phyloP scores from a whole-genome alignment of 2,329 filamentous ascomycete species.

The Monosporascus sp. region DNA sequence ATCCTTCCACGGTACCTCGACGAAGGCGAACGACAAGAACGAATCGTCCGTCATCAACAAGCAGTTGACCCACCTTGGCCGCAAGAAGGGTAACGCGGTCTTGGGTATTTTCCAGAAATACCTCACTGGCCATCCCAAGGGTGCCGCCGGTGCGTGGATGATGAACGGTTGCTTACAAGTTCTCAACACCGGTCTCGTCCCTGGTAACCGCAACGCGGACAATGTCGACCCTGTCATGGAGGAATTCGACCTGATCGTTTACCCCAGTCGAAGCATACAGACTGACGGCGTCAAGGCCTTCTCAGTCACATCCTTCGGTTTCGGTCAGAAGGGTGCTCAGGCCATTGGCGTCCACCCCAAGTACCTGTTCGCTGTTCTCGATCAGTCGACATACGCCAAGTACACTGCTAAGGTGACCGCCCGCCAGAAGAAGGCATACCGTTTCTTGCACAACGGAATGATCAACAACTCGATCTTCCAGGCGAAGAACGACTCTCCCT shows the following conservation, averaged over 20 bases:
- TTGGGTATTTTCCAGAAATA: conserved; percentile 99
- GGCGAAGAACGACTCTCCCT: conserved; percentile 87
- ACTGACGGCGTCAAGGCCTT: conserved; percentile 98
- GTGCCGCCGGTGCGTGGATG: conserved; percentile 99
- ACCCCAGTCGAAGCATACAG: conserved; percentile 90
- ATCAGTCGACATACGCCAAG: conserved; percentile 71
- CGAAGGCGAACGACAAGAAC: conserved; percentile 99
- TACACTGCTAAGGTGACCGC: conserved; percentile 88
- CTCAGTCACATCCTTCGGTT: conserved; percentile 97
- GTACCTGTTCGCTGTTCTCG: conserved; percentile 92
- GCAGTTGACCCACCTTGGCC: conserved; percentile 89
- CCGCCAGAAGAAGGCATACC: conserved; percentile 96
- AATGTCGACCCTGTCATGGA: conserved; percentile 96
- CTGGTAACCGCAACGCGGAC: conserved; percentile 96
- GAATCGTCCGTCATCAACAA: conserved; percentile 96
- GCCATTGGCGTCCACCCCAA: conserved; percentile 91
- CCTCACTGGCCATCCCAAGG: conserved; percentile 97
- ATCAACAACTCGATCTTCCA: conserved; percentile 98
- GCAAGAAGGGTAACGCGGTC: conserved; percentile 92
- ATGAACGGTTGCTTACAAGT: conserved; percentile 97
- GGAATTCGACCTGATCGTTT: conserved; percentile 96
- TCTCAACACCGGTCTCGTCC: conserved; percentile 87
- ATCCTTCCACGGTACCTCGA: conserved; percentile 98
- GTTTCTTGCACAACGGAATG: conserved; percentile 96
- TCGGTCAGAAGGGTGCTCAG: conserved; percentile 98